phyloP scores from a whole-genome alignment of 176 grass and related monocot species.

The Carex myosuroides region DNA sequence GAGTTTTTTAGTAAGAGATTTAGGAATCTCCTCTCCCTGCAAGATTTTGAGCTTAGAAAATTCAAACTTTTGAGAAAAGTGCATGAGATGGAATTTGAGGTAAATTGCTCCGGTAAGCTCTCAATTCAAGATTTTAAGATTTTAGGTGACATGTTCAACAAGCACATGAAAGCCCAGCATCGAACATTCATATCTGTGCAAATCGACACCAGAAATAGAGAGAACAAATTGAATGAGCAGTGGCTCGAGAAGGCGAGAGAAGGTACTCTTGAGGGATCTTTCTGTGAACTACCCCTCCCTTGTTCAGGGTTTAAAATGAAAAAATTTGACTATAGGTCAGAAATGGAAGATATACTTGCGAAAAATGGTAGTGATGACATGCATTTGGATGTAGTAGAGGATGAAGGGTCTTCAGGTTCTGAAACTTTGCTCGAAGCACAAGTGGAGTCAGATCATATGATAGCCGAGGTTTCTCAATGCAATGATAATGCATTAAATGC shows the following conservation, averaged over 20 bases:
- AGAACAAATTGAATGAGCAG: constrained; percentile 33
- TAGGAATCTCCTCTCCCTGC: constrained; percentile 29
- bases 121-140: constrained; percentile 32
- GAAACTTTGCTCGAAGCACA: neutral
- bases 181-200: constrained; percentile 35
- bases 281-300: constrained; percentile 37
- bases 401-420: neutral
- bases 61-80: constrained; percentile 29
- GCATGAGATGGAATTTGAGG: constrained; percentile 27
- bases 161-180: constrained; percentile 37
- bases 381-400: neutral
- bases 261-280: constrained; percentile 54
- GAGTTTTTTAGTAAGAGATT: constrained; percentile 44
- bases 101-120: constrained; percentile 26
- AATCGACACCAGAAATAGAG: constrained; percentile 60
- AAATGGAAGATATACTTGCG: neutral
- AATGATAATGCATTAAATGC: constrained; percentile 9
- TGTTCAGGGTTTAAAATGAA: constrained; percentile 35
- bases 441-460: neutral
- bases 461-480: neutral
- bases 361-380: neutral
- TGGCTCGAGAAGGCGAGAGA: constrained; percentile 57
- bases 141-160: constrained; percentile 27
- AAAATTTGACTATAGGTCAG: constrained; percentile 27
- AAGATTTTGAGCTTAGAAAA: constrained; percentile 38